A percentile compares a stretch with the other conserved stretches of the same genome.
Evolutionary conservation across 345 rosid species (phyloP).

Genomic region (Sisymbrium irio): DNA sequence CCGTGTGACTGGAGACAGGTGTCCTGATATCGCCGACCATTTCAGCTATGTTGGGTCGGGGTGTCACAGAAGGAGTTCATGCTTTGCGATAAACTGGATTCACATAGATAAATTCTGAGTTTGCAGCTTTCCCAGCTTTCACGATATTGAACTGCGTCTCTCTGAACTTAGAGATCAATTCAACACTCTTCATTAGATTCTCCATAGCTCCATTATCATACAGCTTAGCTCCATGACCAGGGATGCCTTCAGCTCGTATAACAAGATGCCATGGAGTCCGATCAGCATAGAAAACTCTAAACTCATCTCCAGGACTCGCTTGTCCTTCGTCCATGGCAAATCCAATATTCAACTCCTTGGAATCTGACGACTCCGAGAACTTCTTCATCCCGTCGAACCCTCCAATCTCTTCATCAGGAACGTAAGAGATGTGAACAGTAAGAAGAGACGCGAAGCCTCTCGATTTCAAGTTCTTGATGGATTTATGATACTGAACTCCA

Average conservation of each 20-base stretch:
- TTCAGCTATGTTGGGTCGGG: no score
- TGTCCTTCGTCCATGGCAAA: slow-evolving; percentile 87
- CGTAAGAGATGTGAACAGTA: slow-evolving; percentile 61
- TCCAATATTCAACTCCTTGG: slow-evolving; percentile 65
- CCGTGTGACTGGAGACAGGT: background rate
- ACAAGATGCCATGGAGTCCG: slow-evolving; percentile 60
- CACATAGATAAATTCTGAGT: slow-evolving; percentile 75
- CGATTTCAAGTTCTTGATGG: slow-evolving; percentile 56
- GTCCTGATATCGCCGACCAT: no score
- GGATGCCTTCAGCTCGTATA: slow-evolving; percentile 56
- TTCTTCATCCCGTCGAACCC: slow-evolving; percentile 56
- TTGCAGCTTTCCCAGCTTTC: slow-evolving; percentile 62
- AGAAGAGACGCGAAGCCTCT: slow-evolving; percentile 47
- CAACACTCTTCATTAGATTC: slow-evolving; percentile 89
- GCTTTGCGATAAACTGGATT: slow-evolving; percentile 86
- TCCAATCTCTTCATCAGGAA: slow-evolving; percentile 90
- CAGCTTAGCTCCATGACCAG: slow-evolving; percentile 84
- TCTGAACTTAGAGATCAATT: slow-evolving; percentile 58
- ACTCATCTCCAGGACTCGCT: slow-evolving; percentile 64
- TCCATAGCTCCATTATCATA: slow-evolving; percentile 82
- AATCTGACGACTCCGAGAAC: slow-evolving; percentile 59
- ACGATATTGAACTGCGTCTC: slow-evolving; percentile 71
- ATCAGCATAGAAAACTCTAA: slow-evolving; percentile 73
- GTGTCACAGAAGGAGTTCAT: slow-evolving; percentile 60
- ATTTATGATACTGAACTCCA: slow-evolving; percentile 77